These are phyloP conservation scores for Eucalyptus erythrocorys DNA, from an alignment of 345 rosid species.

Conservation along the genomic window DNA sequence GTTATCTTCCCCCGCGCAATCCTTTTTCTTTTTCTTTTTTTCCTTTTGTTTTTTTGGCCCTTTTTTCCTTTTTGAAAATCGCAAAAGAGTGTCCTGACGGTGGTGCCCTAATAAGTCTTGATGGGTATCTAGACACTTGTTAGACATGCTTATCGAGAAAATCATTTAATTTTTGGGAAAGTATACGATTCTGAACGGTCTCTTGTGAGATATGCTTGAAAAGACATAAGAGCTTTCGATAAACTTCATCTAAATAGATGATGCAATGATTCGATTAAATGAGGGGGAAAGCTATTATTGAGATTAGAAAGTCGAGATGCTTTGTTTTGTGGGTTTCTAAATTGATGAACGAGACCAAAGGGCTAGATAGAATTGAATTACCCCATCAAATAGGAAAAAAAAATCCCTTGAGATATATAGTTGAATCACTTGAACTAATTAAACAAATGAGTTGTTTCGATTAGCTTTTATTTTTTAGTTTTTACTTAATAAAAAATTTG, in stretches of 20 bases:
- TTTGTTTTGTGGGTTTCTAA: background rate
- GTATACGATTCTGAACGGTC: accelerated
- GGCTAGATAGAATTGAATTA: background rate
- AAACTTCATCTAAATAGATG: background rate
- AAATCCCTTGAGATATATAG: background rate
- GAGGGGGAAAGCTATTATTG: accelerated
- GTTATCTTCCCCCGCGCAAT: background rate
- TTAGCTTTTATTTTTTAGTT: background rate
- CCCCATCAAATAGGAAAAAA: accelerated
- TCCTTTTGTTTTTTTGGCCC: background rate
- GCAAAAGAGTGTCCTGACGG: background rate
- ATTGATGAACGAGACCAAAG: background rate
- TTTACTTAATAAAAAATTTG: background rate
- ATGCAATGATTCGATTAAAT: accelerated
- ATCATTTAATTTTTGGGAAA: background rate
- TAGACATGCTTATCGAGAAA: background rate
- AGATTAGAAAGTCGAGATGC: background rate
- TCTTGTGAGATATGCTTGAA: background rate
- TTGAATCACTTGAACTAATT: background rate
- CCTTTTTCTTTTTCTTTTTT: no score
- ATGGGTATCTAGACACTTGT: background rate
- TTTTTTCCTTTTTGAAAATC: background rate
- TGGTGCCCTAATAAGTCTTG: background rate
- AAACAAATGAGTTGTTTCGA: background rate
- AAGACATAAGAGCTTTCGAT: background rate